These are phyloP conservation scores for Capsicum rhomboideum DNA, from an alignment of 257 asterid species.

Conservation along the genomic window DNA sequence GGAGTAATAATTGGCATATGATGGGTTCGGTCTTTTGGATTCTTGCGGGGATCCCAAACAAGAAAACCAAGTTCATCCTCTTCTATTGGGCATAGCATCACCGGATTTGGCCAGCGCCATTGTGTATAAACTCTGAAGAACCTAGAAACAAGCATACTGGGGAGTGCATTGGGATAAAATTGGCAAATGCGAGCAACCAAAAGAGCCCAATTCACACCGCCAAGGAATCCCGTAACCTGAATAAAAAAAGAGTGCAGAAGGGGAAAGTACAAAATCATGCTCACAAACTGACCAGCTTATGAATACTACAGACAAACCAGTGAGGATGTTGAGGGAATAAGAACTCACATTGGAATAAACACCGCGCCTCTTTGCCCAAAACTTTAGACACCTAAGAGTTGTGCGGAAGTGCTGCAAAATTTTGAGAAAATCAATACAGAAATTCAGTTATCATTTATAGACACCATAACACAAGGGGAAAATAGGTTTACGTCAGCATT, in stretches of 20 bases:
- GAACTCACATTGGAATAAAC: conserved; percentile 35
- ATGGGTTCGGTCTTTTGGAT: conserved; percentile 26
- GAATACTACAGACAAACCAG: background rate
- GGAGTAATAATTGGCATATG: conserved; percentile 42
- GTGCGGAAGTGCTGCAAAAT: conserved; percentile 30
- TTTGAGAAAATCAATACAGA: background rate
- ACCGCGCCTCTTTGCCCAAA: conserved; percentile 38
- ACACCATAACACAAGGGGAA: background rate
- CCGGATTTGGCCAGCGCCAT: conserved; percentile 49
- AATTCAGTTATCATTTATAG: background rate
- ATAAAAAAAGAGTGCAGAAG: background rate
- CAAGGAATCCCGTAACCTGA: conserved; percentile 33
- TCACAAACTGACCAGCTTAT: background rate
- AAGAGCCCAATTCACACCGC: conserved; percentile 38
- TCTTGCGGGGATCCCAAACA: conserved; percentile 39
- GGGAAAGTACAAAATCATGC: background rate
- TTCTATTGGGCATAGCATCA: conserved; percentile 32
- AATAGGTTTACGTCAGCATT: conserved; percentile 48
- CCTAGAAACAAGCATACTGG: conserved; percentile 38
- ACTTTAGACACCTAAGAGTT: conserved; percentile 30
- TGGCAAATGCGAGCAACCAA: conserved; percentile 37
- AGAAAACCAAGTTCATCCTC: conserved; percentile 33
- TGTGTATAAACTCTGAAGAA: conserved; percentile 38
- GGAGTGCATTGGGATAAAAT: conserved; percentile 33
- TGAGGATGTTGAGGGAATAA: background rate